Base-by-base conservation (phyloP, 129 eudicot species). In the Flaveria brownii region DNA sequence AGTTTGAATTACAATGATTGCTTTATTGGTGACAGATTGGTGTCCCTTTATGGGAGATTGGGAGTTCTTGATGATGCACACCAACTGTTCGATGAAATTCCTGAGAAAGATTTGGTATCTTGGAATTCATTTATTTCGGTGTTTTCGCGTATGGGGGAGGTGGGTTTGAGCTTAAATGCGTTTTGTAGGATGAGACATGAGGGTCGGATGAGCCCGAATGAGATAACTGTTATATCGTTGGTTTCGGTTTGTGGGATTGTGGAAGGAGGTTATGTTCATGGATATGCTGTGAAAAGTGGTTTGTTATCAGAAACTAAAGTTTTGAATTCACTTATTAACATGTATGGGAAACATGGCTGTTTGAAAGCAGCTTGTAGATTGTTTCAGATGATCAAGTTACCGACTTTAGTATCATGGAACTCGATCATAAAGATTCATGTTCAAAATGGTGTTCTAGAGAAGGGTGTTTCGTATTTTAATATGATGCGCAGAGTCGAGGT, bases 331-430 rank as follows among this genome's bases (percentile, higher is more conserved):
- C 68, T 84, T 51, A 70, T 84, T 47, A 84, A 73, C 42, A 85
- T 87, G 87, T 87, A 87, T 75, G 87, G 89, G 50, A 82, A 74
- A 80, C 46, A 46, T 75, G 85, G 89, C 15, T 55, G 3, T 28
- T 61, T 74, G 54, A 55, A 67, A 2, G 6, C 30, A 36, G 81
- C 88, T 36, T 68, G 51, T 64, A 9, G 0, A 26, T 17, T 87
- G 77, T 84, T 87, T 78, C 46, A 77, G 57, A 72, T 47, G 4
- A 82, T 84, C 65, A 15, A 14, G 52, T 60, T 39, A 45, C 86
- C 76, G 4, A 87, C 49, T 72, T 68, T 87, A 46, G 91, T 87
- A 18, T 82, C 91, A 0, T 87, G 91, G 86, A 87, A 87, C 81
- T 81, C 86, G 25, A 74, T 87, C 23, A 41, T 87, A 9, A 85